Conservation (phyloP, 176 grass and related monocot genomes). For the Bromus sterilis region DNA sequence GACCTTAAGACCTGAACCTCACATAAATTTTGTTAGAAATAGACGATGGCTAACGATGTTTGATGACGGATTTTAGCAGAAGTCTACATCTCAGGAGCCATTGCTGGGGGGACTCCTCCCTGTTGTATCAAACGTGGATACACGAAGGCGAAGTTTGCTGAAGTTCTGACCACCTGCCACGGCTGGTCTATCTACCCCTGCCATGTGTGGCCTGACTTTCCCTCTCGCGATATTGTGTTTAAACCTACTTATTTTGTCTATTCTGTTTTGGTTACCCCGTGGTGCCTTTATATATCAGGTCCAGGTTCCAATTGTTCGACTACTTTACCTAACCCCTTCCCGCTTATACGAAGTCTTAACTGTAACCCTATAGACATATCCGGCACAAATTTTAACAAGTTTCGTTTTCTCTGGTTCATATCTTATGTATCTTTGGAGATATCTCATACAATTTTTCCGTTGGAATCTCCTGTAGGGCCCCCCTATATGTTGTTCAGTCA, state of each 20-base stretch:
- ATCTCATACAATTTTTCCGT: slow-evolving; percentile 17
- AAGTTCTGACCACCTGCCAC: background rate
- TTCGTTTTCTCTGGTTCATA: slow-evolving; percentile 16
- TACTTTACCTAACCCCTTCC: background rate
- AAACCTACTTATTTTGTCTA: background rate
- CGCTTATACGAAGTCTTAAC: background rate
- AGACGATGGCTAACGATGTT: background rate
- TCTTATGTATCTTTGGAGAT: background rate
- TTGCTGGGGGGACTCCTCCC: background rate
- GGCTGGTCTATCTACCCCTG: background rate
- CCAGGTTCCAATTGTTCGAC: background rate
- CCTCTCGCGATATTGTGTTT: background rate
- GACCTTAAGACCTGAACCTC: background rate
- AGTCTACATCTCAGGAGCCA: background rate
- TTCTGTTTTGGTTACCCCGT: background rate
- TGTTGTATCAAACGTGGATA: background rate
- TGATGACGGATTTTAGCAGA: background rate
- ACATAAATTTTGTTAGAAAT: background rate
- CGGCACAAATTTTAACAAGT: background rate
- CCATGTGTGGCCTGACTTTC: background rate
- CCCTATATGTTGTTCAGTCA: slow-evolving; percentile 66
- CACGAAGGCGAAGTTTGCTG: background rate
- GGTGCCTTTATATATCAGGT: background rate
- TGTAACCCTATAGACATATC: background rate
- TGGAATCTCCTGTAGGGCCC: slow-evolving; percentile 62